Base-by-base conservation (phyloP, 768 basidiomycete species). In the Hebeloma cylindrosporum region DNA sequence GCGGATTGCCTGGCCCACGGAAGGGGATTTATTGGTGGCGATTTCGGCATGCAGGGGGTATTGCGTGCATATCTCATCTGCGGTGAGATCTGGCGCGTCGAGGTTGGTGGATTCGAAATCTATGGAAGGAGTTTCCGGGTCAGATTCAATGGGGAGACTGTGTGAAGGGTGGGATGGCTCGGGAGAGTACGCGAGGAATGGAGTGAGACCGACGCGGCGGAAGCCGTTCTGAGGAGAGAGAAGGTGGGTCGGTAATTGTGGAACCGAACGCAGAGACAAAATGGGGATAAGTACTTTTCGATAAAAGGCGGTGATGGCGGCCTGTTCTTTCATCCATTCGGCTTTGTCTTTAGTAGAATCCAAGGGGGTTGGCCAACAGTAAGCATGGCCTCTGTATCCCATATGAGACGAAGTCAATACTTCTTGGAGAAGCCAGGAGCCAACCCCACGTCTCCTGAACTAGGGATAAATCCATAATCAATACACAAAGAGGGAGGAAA, bases 361-460 rank as follows among this genome's bases (percentile, higher is more conserved):
- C n/a, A n/a, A n/a, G n/a, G 48, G 74, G 16, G 44, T 49, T 3
- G 59, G 61, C 60, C 61, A 61, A 42, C 54, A 59, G 14, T 55
- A 44, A 21, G 59, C 45, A 8, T 40, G 53, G 21, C 59, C 58
- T 3, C 39, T 31, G 10, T 30, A 25, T 13, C 45, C 31, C 1
- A 58, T 55, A 39, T 60, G 38, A 4, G 50, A 32, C 23, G 58
- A 60, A 36, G 32, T 21, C 13, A 58, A 22, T 8, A 63, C 48
- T 14, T 50, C 44, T 31, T 47, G 31, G 7, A 63, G 26, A 44
- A 57, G 41, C 51, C 40, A 51, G 3, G 58, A 56, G 16, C 61
- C 60, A 3, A 63, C 35, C n/a, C 52, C 60, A 30, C 50, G 41
- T 4, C 44, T 33, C 9, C 50, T 53, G 48, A 45, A 44, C 60